Evolutionary conservation across 176 grass and related monocot genomes (phyloP).

Genomic region (Bonia amplexicaulis): DNA sequence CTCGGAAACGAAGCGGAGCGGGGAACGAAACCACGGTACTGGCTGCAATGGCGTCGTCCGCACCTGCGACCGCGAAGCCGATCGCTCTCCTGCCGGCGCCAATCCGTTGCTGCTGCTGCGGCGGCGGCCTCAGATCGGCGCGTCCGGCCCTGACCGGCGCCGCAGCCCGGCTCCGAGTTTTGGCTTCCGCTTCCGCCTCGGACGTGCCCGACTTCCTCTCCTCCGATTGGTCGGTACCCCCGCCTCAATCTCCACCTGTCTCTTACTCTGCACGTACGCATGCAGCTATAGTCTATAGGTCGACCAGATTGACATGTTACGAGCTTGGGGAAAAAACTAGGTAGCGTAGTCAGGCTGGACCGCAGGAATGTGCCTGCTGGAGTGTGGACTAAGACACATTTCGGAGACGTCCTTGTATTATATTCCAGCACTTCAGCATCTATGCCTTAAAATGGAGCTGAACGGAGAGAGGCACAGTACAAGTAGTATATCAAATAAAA

Average conservation of each 20-base stretch:
- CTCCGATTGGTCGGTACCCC: conserved; percentile 56
- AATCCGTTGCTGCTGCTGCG: not conserved
- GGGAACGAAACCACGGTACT: not conserved
- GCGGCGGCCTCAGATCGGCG: not conserved
- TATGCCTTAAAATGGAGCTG: not conserved
- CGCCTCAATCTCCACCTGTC: not conserved
- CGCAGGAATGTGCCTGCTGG: not conserved
- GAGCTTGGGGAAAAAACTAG: not conserved
- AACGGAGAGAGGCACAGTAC: not conserved
- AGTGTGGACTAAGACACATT: not conserved
- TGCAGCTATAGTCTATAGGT: not conserved
- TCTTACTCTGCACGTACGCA: not conserved
- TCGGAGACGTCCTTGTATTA: not conserved
- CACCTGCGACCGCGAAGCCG: conserved; percentile 23
- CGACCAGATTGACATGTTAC: not conserved
- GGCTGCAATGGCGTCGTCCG: conserved; percentile 33
- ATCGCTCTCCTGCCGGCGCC: conserved; percentile 2
- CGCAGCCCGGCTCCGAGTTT: conserved; percentile 20
- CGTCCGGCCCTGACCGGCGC: not conserved
- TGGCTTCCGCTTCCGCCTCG: conserved; percentile 36
- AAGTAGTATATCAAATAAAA: not conserved
- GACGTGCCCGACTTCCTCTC: conserved; percentile 89
- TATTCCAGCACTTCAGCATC: not conserved
- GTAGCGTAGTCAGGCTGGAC: not conserved
- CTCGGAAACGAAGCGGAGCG: not conserved